phyloP scores from a whole-genome alignment of 2,329 filamentous ascomycete species.

The Chaetomium olivaceum region DNA sequence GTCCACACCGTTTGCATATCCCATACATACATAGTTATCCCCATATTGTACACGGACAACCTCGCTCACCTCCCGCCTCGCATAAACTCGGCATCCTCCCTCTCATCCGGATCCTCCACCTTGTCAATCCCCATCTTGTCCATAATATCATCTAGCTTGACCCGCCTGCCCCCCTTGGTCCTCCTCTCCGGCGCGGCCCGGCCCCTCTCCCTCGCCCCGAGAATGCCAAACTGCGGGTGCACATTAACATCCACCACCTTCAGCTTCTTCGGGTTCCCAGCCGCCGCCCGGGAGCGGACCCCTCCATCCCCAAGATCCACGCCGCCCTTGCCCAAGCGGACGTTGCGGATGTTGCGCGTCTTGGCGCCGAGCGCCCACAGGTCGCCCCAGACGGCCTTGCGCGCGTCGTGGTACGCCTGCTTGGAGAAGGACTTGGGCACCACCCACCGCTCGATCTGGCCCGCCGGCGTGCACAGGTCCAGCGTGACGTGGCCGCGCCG shows the following conservation, averaged over 20 bases:
- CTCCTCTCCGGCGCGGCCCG: constrained; percentile 41
- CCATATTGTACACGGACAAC: constrained; percentile 4
- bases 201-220: constrained; percentile 43
- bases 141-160: constrained; percentile 42
- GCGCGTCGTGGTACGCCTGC: constrained; percentile 85
- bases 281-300: constrained; percentile 42
- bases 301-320: constrained; percentile 47
- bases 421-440: constrained; percentile 79
- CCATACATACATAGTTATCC: neutral
- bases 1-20: neutral
- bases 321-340: constrained; percentile 57
- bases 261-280: constrained; percentile 38
- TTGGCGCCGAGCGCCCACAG: constrained; percentile 95
- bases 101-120: constrained; percentile 28
- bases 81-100: constrained; percentile 26
- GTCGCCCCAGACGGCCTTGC: constrained; percentile 89
- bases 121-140: constrained; percentile 40
- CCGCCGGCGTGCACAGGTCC: constrained; percentile 85
- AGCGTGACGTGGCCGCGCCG: constrained; percentile 83
- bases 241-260: constrained; percentile 46
- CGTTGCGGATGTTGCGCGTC: constrained; percentile 65
- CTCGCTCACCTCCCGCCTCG: neutral
- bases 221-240: constrained; percentile 40
- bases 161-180: constrained; percentile 46
- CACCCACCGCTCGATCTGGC: constrained; percentile 88